Evolutionary conservation across 1,284 basidiomycete genomes (phyloP), one percentile per base, ranked within the genome.

Genomic region (Nidula niveotomentosa): DNA sequence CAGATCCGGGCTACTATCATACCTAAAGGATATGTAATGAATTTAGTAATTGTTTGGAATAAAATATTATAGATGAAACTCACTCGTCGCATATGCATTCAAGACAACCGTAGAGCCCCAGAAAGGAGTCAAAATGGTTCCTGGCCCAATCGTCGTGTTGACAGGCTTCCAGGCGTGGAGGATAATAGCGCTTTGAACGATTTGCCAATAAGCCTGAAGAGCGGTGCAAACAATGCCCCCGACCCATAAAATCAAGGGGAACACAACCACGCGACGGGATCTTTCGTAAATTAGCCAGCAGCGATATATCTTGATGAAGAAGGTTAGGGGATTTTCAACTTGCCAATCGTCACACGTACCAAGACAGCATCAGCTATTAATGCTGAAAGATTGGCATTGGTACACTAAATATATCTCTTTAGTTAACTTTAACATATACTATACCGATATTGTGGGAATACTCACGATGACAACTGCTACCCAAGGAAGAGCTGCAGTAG

Each of bases 131-230:
- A 55, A 15, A 13, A 55, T 48, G 23, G 51, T 55, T 9, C 54
- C 54, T 6, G 54, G 54, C 3, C 54, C 54, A 8, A 52, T 41
- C 17, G 36, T 52, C 48, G 52, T 55, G 17, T 55, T 55, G 10
- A 55, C 50, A 13, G 45, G 36, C 30, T 46, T 43, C 54, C 54
- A 55, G 13, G 49, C 12, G 17, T 39, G 48, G 8, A 44, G 44
- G 23, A 46, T 37, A 13, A 52, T 23, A 12, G 33, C 15, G 8
- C 17, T 37, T 23, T 55, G 49, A 3, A 50, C 50, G 34, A 48
- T 36, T 43, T 55, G 49, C 13, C 46, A 36, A 23, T 52, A 55
- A 23, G 51, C 51, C 34, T 55, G 49, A 23, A 55, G 50, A 12
- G 52, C 13, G 3, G 50, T 52, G 46, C 54, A 55, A 12, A 52